These are phyloP conservation scores for Chytridiales sp. DNA, from an alignment of 371 early-diverging fungal genomes.

Conservation along the genomic window DNA sequence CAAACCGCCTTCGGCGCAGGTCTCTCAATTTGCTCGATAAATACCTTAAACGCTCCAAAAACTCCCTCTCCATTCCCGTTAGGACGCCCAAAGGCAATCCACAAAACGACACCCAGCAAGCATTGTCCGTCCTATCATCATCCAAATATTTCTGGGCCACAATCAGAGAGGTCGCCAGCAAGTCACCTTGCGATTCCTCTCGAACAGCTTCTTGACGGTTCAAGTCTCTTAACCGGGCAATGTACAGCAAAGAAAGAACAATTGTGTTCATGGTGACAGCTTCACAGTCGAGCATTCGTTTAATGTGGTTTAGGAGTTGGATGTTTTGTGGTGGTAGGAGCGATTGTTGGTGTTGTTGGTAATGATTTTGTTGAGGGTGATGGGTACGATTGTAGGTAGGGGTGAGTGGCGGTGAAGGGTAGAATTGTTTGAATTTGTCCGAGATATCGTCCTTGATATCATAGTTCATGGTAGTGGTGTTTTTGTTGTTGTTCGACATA, in stretches of 20 bases:
- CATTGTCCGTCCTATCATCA: slow-evolving; percentile 14
- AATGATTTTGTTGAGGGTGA: not conserved
- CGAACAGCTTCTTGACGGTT: slow-evolving; percentile 6
- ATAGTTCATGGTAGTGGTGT: not conserved
- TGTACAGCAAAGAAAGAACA: slow-evolving; percentile 9
- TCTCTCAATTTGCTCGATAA: too few relatives aligned
- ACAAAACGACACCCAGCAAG: slow-evolving; percentile 2
- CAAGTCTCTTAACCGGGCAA: slow-evolving; percentile 8
- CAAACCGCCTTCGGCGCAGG: too few relatives aligned
- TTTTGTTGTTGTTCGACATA: not conserved
- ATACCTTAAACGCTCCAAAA: slow-evolving; percentile 10
- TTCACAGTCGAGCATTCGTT: not conserved
- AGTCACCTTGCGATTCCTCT: slow-evolving; percentile 8
- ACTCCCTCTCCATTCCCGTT: slow-evolving; percentile 15
- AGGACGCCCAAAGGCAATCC: not conserved
- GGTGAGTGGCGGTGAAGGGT: not conserved
- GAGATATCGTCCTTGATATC: not conserved
- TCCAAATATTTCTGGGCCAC: slow-evolving; percentile 13
- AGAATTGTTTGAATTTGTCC: not conserved
- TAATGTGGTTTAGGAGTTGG: slow-evolving; percentile 1
- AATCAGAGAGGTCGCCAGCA: slow-evolving; percentile 6
- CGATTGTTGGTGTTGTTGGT: not conserved
- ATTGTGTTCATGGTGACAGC: slow-evolving; percentile 9
- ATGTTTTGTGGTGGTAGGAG: not conserved
- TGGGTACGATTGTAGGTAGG: not conserved